A percentile compares a stretch with the other conserved stretches of the same genome.
Evolutionary conservation across 768 basidiomycete genomes (phyloP).

Genomic region (Leccinum uliginosum): DNA sequence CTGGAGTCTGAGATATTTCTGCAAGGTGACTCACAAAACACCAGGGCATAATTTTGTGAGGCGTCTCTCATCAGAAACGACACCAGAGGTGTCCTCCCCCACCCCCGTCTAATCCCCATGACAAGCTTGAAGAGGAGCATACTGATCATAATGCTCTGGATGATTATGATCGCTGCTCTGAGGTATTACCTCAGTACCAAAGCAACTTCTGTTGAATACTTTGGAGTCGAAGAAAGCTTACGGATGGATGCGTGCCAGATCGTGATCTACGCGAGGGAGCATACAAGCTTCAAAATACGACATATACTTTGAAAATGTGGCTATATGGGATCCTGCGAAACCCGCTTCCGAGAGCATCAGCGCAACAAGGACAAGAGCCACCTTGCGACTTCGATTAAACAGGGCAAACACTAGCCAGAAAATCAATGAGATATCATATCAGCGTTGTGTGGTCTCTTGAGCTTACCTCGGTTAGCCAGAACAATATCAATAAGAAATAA

Average conservation of each 20-base stretch:
- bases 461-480: slow-evolving; percentile 25
- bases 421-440: background rate
- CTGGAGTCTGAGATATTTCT: background rate
- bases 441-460: background rate
- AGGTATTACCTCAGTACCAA: background rate
- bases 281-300: slow-evolving; percentile 17
- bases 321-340: slow-evolving; percentile 13
- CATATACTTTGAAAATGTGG: slow-evolving; percentile 4
- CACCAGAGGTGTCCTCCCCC: slow-evolving; percentile 40
- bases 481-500: slow-evolving; percentile 17
- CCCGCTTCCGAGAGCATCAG: slow-evolving; percentile 20
- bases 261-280: slow-evolving; percentile 15
- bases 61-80: slow-evolving; percentile 43
- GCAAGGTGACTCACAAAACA: slow-evolving; percentile 33
- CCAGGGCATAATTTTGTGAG: slow-evolving; percentile 38
- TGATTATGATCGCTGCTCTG: slow-evolving; percentile 19
- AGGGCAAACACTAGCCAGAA: slow-evolving; percentile 15
- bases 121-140: slow-evolving; percentile 37
- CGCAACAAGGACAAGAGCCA: slow-evolving; percentile 19
- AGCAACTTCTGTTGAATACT: background rate
- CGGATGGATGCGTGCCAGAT: background rate
- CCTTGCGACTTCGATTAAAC: slow-evolving; percentile 33
- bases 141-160: slow-evolving; percentile 38
- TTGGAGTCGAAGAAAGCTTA: slow-evolving; percentile 16
- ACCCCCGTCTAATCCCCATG: slow-evolving; percentile 31